phyloP scores from a whole-genome alignment of 169 alveolate species.

The Plasmodium vivax region DNA sequence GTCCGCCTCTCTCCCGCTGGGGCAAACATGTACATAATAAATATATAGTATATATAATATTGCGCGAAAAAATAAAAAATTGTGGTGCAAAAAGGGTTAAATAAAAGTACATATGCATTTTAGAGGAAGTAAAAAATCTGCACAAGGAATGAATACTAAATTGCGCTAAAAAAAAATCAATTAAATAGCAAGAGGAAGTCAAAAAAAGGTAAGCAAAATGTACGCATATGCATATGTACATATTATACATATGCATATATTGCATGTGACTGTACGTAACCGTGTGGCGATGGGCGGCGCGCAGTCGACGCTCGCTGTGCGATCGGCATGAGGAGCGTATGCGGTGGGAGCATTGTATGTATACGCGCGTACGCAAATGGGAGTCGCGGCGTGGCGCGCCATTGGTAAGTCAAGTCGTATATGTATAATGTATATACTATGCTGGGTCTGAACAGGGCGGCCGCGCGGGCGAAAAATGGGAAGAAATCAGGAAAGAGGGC shows the following conservation, averaged over 20 bases:
- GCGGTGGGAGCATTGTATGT: neutral
- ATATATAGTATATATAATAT: too few relatives aligned
- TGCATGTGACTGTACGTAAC: neutral
- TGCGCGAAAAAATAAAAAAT: neutral
- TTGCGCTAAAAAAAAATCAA: conserved; percentile 3
- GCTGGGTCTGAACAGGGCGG: neutral
- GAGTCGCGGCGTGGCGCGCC: neutral
- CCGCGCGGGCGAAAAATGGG: neutral
- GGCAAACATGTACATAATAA: neutral
- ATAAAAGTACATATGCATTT: neutral
- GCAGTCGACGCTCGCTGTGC: neutral
- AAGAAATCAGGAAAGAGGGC: neutral
- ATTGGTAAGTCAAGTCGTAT: neutral
- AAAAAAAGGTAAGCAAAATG: neutral
- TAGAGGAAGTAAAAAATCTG: neutral
- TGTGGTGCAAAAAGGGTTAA: neutral
- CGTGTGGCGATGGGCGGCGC: neutral
- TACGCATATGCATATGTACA: neutral
- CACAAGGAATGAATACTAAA: neutral
- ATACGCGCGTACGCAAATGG: neutral
- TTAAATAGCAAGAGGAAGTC: neutral
- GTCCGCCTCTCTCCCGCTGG: neutral
- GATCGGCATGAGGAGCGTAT: neutral
- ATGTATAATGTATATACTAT: neutral
- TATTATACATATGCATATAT: conserved; percentile 1